Conservation (phyloP, 139 green algal species). For the Auxenochlorella protothecoides region DNA sequence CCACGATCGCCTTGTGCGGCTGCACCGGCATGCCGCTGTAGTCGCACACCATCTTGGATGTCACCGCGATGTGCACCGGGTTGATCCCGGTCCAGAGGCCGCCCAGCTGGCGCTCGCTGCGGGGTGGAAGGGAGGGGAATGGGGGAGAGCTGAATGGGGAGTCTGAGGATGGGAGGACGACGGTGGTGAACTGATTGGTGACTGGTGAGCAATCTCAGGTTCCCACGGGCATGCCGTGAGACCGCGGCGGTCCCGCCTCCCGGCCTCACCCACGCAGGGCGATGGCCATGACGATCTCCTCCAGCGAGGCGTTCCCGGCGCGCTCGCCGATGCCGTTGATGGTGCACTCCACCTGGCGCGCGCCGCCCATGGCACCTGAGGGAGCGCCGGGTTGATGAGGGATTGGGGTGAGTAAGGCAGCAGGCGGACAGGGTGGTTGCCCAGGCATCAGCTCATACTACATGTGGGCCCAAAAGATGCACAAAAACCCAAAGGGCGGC, state of each 20-base stretch:
- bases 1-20: constrained; percentile 99
- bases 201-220: too few species aligned
- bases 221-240: not conserved
- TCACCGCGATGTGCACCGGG: constrained; percentile 78
- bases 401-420: not conserved
- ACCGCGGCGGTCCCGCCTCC: not conserved
- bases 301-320: constrained; percentile 90
- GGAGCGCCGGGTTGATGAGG: not conserved
- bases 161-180: too few species aligned
- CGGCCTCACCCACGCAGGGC: constrained; percentile 52
- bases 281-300: constrained; percentile 94
- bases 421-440: too few species aligned
- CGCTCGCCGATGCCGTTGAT: constrained; percentile 99
- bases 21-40: constrained; percentile 88
- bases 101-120: constrained; percentile 57
- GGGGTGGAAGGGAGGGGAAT: not conserved
- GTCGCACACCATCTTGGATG: constrained; percentile 86
- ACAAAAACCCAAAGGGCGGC: too few species aligned
- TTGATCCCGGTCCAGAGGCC: constrained; percentile 85
- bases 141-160: not conserved
- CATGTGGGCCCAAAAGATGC: too few species aligned
- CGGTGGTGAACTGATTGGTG: too few species aligned
- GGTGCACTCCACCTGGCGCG: constrained; percentile 85
- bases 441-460: not conserved
- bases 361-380: constrained; percentile 21